A percentile compares a stretch with the other conserved stretches of the same genome.
These are phyloP conservation scores for Rhynchospora tenuis DNA, from an alignment of 176 grass and related monocot genomes.

Conservation along the genomic window DNA sequence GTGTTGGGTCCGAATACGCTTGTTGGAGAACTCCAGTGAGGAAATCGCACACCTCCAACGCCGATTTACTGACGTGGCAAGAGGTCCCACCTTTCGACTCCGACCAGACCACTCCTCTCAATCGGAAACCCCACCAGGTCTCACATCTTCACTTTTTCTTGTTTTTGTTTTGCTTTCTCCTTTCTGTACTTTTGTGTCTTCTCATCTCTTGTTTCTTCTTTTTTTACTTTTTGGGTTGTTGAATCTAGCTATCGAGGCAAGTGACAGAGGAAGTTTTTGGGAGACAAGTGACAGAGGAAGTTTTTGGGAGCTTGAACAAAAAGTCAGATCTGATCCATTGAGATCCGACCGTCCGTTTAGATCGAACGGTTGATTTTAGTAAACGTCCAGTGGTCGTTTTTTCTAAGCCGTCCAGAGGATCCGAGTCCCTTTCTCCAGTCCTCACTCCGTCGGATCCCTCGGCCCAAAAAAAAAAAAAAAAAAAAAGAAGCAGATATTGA, in stretches of 20 bases:
- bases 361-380: too few species aligned
- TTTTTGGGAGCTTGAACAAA: conserved; percentile 77
- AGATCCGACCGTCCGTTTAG: too few species aligned
- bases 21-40: conserved; percentile 72
- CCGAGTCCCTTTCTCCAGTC: too few species aligned
- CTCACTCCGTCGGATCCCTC: too few species aligned
- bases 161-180: neutral
- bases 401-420: too few species aligned
- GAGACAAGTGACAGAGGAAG: too few species aligned
- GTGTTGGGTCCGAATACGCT: neutral
- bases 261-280: conserved; percentile 95
- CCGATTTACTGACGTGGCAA: conserved; percentile 86
- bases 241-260: conserved; percentile 78
- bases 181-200: neutral
- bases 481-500: too few species aligned
- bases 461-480: too few species aligned
- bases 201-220: neutral
- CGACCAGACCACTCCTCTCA: conserved; percentile 33
- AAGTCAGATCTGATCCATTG: conserved; percentile 59
- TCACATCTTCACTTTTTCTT: neutral
- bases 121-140: conserved; percentile 64
- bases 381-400: too few species aligned
- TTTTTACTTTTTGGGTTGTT: neutral
- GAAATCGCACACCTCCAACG: conserved; percentile 79
- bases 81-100: conserved; percentile 40